Conservation (phyloP, 2,329 filamentous ascomycete genomes). For the Coniella vitis region DNA sequence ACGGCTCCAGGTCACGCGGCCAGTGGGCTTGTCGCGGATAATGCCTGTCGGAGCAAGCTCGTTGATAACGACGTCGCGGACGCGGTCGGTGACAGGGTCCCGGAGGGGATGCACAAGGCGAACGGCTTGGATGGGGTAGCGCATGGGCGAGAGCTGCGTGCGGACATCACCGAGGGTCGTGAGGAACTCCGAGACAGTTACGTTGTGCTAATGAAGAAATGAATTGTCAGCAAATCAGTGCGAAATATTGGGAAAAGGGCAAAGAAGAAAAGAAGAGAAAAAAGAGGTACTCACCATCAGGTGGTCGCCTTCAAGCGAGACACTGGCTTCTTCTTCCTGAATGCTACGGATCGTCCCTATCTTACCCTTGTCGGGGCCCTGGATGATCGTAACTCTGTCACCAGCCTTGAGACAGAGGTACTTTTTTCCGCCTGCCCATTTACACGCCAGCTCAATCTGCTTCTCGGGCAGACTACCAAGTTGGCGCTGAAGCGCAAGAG, state of each 20-base stretch:
- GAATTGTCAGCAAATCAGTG: too few species aligned
- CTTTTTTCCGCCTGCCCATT: slow-evolving; percentile 49
- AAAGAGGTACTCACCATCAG: slow-evolving; percentile 54
- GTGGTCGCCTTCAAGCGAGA: slow-evolving; percentile 57
- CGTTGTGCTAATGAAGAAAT: slow-evolving; percentile 22
- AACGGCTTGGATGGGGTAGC: slow-evolving; percentile 63
- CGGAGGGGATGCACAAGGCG: slow-evolving; percentile 74
- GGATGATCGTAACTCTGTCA: slow-evolving; percentile 77
- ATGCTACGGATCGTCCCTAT: slow-evolving; percentile 66
- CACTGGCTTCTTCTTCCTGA: slow-evolving; percentile 44
- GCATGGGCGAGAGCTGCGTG: slow-evolving; percentile 42
- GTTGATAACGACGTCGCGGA: slow-evolving; percentile 71
- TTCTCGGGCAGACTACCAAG: slow-evolving; percentile 28
- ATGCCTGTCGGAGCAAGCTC: slow-evolving; percentile 52
- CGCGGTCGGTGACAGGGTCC: slow-evolving; percentile 56
- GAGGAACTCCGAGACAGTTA: slow-evolving; percentile 34
- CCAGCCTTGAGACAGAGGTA: slow-evolving; percentile 57
- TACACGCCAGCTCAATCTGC: slow-evolving; percentile 31
- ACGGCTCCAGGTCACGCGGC: slow-evolving; percentile 44
- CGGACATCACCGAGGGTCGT: slow-evolving; percentile 23
- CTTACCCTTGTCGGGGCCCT: slow-evolving; percentile 73
- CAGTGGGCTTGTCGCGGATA: slow-evolving; percentile 41
- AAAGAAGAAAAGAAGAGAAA: too few species aligned
- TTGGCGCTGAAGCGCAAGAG: slow-evolving; percentile 19
- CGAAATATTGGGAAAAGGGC: too few species aligned